Evolutionary conservation across 805 yeast species (phyloP), one percentile per base, ranked within the genome.

Genomic region (Gaillardinia entomophila): DNA sequence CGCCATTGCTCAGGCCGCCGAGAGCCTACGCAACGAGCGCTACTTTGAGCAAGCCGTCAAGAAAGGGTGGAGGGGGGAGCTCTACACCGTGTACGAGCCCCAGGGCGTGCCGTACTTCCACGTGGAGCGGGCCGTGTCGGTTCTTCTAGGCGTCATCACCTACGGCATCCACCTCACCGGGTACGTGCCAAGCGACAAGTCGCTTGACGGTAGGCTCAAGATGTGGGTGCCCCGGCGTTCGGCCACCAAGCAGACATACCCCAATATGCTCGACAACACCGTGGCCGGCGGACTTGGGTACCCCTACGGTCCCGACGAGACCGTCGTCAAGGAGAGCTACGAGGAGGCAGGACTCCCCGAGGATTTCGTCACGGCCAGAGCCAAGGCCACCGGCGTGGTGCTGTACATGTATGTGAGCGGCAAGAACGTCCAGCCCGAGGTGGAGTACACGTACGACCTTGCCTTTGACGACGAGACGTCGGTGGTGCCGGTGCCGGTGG

Each of bases 281-380:
- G 84, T 92, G 5, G 98, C 96, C 0, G 98, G 98, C 1, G 98
- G 98, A 0, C 49, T 92, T 3, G 96, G 95, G 0, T 69, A 80
- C 53, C 96, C 95, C 0, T 66, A 75, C 42, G 86, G 88, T 0
- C 62, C 78, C 2, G 60, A 66, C 49, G 95, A 86, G 28, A 90
- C 97, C 0, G 76, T 80, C 3, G 43, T 84, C 13, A 92, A 92
- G 51, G 98, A 92, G 53, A 77, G 95, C 47, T 68, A 66, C 38
- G 98, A 92, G 48, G 98, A 92, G 49, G 97, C 96, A 0, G 95
- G 95, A 0, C 56, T 90, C n/a, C 41, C 49, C 0, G 61, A 66
- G 30, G 68, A 62, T 1, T 72, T 75, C 37, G 79, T 87, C 2
- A 51, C 55, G 32, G 20, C 46, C 3, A 57, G 69, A 30, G 49